Evolutionary conservation across 441 rosid species (phyloP).

Genomic region (Metrosideros polymorpha): DNA sequence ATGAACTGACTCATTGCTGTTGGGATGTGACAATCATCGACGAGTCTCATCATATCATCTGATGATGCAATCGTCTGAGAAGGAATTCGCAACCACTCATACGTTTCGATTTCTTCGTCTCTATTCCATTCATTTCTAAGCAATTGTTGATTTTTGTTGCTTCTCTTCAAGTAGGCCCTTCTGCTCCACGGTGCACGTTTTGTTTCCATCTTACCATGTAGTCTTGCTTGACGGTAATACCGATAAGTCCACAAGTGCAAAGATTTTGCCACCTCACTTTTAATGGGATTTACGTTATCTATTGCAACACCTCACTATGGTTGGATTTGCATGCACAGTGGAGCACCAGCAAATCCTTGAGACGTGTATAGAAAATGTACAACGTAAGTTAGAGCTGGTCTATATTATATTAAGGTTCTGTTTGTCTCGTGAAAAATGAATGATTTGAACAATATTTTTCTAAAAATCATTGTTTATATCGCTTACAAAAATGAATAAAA

Average conservation of each 20-base stretch:
- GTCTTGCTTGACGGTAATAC: rapidly evolving
- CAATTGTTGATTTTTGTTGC: not conserved
- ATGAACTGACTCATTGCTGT: not conserved
- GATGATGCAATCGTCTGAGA: not conserved
- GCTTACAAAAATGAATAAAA: no score
- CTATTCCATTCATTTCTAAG: not conserved
- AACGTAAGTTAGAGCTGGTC: not conserved
- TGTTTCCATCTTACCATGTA: not conserved
- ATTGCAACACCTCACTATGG: not conserved
- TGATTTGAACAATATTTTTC: no score
- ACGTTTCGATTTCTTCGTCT: not conserved
- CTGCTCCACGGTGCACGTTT: not conserved
- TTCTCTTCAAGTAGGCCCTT: not conserved
- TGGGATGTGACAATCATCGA: rapidly evolving
- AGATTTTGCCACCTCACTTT: not conserved
- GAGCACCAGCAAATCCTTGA: not conserved
- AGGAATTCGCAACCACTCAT: not conserved
- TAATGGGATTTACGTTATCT: not conserved
- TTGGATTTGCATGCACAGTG: not conserved
- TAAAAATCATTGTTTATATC: no score
- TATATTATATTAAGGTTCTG: not conserved
- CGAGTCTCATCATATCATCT: not conserved
- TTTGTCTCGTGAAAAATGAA: no score
- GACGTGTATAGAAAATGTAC: not conserved
- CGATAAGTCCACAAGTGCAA: not conserved